Conservation (phyloP, 257 asterid species). For the Gynochthodes officinalis region DNA sequence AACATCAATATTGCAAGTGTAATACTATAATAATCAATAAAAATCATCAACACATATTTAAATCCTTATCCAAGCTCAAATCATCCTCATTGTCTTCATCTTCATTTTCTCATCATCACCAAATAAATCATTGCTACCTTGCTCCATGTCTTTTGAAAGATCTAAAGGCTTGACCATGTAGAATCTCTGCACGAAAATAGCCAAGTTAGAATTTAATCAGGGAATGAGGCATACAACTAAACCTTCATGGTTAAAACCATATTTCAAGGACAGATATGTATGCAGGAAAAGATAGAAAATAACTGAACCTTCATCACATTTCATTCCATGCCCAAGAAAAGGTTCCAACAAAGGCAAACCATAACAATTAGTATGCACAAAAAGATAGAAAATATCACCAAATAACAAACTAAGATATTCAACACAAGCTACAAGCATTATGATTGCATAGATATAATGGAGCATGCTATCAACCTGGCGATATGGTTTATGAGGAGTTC, state of each 20-base stretch:
- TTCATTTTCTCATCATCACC: no score
- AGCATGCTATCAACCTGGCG: conserved; percentile 61
- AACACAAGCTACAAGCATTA: not conserved
- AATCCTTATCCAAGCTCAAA: no score
- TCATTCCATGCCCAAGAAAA: not conserved
- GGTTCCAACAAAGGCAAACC: not conserved
- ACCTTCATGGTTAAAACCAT: not conserved
- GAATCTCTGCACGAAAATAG: conserved; percentile 72
- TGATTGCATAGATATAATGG: not conserved
- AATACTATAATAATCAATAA: no score
- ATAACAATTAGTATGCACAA: not conserved
- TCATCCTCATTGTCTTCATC: no score
- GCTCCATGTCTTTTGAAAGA: no score
- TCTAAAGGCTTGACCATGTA: conserved; percentile 94
- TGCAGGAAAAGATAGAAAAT: no score
- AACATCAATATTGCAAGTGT: no score
- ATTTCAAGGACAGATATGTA: no score
- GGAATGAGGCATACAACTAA: not conserved
- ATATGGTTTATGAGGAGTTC: conserved; percentile 90
- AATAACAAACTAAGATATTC: not conserved
- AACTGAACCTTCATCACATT: no score
- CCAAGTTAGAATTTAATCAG: not conserved
- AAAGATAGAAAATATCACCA: not conserved
- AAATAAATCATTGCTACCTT: no score
- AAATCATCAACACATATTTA: no score